Evolutionary conservation across 1,284 basidiomycete genomes (phyloP), one percentile per base, ranked within the genome.

Genomic region (Inonotus obliquus): DNA sequence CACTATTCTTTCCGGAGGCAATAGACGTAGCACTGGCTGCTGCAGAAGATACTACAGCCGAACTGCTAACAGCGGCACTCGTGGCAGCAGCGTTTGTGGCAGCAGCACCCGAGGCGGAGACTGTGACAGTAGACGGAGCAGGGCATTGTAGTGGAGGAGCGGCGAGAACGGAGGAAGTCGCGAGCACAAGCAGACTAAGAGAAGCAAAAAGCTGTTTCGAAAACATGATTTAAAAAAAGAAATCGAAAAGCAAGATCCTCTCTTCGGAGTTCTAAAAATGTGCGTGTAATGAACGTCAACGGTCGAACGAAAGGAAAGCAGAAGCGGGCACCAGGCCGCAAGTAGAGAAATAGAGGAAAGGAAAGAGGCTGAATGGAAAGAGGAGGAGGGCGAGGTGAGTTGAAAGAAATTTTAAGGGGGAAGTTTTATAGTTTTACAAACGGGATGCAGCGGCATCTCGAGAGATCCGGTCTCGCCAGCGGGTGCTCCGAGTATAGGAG

Each of bases 121-220:
- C 44, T 19, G 57, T 59, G 10, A 59, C 57, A 11, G 57, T 59
- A 6, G 45, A 37, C 25, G 25, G 47, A 14, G 37, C 57, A 41
- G 45, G 47, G 44, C 57, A 59, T 17, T 27, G 19, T 21, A 35
- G 45, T 19, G 60, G 38, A 14, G 62, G 44, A 23, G 49, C 58
- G 27, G 29, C 58, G 21, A 52, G 37, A 38, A 19, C 58, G 37
- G 58, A 57, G 21, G 56, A 29, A 21, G 48, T 29, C 29, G 23
- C 69, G 39, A 76, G 60, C 39, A 71, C 67, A 41, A 75, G 59
- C 37, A 69, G 66, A 57, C 74, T 65, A 61, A 73, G 68, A 65
- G 71, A 65, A 63, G 72, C 66, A 64, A 66, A 69, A 58, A 75
- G 61, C 51, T 65, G 67, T 61, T 68, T 71, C 44, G 71, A 67